These are phyloP conservation scores for Astrocystis sublimbata DNA, from an alignment of 495 filamentous ascomycete species.

Conservation along the genomic window DNA sequence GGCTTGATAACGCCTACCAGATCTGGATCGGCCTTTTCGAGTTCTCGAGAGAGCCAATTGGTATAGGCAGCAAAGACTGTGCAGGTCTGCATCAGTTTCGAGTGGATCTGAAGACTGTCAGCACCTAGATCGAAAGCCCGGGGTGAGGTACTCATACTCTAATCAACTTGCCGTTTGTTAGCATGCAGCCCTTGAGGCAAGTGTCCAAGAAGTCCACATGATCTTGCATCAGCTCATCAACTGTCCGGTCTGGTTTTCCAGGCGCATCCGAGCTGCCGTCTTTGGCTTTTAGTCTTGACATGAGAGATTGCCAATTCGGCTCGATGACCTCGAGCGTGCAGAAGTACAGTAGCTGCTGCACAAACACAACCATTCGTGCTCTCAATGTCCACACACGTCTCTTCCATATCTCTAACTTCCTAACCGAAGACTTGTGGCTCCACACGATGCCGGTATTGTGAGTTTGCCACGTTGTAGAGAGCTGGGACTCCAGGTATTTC, in stretches of 20 bases:
- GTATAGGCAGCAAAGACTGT: slow-evolving; percentile 89
- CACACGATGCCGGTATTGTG: slow-evolving; percentile 83
- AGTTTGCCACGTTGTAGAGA: slow-evolving; percentile 84
- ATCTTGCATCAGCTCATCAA: slow-evolving; percentile 98
- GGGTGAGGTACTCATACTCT: slow-evolving; percentile 63
- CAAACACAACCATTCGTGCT: slow-evolving; percentile 92
- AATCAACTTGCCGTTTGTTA: slow-evolving; percentile 91
- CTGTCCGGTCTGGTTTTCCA: slow-evolving; percentile 70
- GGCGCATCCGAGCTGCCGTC: slow-evolving; percentile 50
- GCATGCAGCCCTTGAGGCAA: slow-evolving; percentile 97
- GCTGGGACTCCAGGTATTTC: slow-evolving; percentile 81
- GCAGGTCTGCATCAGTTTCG: slow-evolving; percentile 90
- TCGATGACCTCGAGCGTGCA: slow-evolving; percentile 97
- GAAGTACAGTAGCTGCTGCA: slow-evolving; percentile 94
- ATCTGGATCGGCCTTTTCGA: slow-evolving; percentile 76
- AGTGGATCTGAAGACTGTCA: slow-evolving; percentile 71
- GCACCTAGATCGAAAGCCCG: background rate
- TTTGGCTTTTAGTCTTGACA: slow-evolving; percentile 73
- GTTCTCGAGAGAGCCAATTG: slow-evolving; percentile 70
- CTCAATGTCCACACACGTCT: slow-evolving; percentile 87
- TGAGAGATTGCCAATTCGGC: slow-evolving; percentile 92
- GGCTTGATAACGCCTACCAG: slow-evolving; percentile 56
- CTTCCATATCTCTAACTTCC: slow-evolving; percentile 86
- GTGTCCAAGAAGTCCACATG: slow-evolving; percentile 98
- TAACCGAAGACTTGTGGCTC: slow-evolving; percentile 74